Base-by-base conservation (phyloP, 2,329 filamentous ascomycete genomes). In the Eutypella sp. region DNA sequence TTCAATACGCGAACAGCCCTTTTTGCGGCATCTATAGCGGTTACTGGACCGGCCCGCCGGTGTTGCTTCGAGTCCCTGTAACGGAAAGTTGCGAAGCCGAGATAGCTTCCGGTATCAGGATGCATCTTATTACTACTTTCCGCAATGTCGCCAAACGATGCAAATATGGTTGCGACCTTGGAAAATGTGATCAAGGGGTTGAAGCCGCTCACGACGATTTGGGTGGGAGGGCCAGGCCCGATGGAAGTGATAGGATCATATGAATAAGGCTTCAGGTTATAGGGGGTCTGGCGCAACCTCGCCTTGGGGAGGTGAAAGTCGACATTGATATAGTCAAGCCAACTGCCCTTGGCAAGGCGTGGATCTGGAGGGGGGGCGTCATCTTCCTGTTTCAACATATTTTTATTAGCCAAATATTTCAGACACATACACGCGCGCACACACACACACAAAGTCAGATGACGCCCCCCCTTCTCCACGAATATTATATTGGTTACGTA, bases 161-260 rank as follows among this genome's bases (percentile, higher is more conserved):
- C 81, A 63, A 95, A 95, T 44, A 88, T 79, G 39, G 85, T 81
- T 16, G 79, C 81, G 42, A 96, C 78, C 57, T 89, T 87, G 45
- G 82, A 79, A 57, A 95, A 88, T 11, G 89, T 81, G 34, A 87
- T 85, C 53, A 97, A 73, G 6, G 92, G 91, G 66, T 97, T 93
- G 64, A 96, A 96, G n/a, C 90, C 89, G n/a, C 84, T 91, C 18
- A 96, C 89, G 4, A 97, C 85, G 41, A 99, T 82, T 63, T 96
- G 89, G 2, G 87, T 89, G 2, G 93, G 89, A 13, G 92, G 92
- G 0, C 89, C 89, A 20, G 90, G 89, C 0, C 91, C 92, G 57
- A 95, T 82, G 2, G 92, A 95, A 4, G 89, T 89, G 57, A 82
- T 82, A 5, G 83, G 71, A 63, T 97, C 91, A 67, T 89, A 93